Percentiles rank a stretch among this genome's conserved stretches.
phyloP scores from a whole-genome alignment of 331 rosid species.

The Pyrus hybrid region DNA sequence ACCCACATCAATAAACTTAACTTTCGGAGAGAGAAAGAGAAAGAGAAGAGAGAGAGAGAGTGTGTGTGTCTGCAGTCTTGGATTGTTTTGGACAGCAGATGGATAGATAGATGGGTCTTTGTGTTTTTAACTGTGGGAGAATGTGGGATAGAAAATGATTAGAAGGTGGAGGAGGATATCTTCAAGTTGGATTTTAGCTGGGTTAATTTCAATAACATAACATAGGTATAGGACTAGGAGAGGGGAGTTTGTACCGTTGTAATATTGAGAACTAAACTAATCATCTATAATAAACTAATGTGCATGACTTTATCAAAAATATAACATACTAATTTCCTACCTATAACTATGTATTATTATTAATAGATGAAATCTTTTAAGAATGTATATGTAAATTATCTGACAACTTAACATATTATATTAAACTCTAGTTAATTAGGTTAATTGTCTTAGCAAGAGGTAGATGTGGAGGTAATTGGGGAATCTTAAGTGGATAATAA shows the following conservation, averaged over 20 bases:
- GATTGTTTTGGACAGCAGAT: slow-evolving; percentile 10
- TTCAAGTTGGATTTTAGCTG: slow-evolving; percentile 31
- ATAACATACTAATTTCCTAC: background rate
- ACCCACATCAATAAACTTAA: slow-evolving; percentile 50
- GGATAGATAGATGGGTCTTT: slow-evolving; percentile 15
- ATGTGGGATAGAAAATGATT: slow-evolving; percentile 29
- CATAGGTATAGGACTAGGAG: background rate
- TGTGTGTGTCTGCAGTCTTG: background rate
- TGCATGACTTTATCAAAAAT: background rate
- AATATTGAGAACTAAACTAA: background rate
- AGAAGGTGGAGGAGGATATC: slow-evolving; percentile 1
- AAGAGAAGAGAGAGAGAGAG: background rate
- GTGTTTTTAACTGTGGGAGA: slow-evolving; percentile 40
- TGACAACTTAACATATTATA: background rate
- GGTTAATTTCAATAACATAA: slow-evolving; percentile 5
- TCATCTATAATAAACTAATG: background rate
- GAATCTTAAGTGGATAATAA: slow-evolving; percentile 13
- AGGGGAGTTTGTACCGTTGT: background rate
- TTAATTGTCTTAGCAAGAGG: background rate
- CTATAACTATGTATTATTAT: background rate
- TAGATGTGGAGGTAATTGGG: background rate
- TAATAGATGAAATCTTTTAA: background rate
- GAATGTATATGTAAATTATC: background rate
- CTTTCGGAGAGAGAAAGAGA: background rate
- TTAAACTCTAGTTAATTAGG: background rate